Base-by-base conservation (phyloP, 441 rosid species). In the Bruguiera hainesii region DNA sequence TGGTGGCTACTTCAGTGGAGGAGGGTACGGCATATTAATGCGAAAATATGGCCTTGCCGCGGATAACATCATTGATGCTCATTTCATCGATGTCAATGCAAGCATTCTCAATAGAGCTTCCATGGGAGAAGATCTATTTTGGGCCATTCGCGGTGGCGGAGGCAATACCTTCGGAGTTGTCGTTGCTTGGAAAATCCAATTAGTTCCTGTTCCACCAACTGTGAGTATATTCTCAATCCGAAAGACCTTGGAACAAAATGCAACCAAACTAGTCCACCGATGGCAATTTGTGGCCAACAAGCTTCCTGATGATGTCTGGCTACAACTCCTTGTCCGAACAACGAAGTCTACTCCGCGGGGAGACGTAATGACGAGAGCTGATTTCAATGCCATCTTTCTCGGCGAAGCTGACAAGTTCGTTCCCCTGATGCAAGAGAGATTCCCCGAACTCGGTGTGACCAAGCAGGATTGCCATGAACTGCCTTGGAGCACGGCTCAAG, bases 141-240 rank as follows among this genome's bases (percentile, higher is more conserved):
- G 87, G 90, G 89, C 90, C 0, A 81, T 87, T 25, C 68, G 87
- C 39, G 96, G 92, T 3, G 90, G 90, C 15, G 89, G 90, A 58
- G 96, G 86, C 31, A 86, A 75, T 15, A 84, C 86, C 66, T 88
- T 87, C 26, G 90, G 89, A 0, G 64, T 85, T n/a, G 82, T 86
- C 6, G 28, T 78, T 49, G 60, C 81, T 20, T 88, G 91, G 89
- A 85, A 81, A 64, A 55, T 89, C 9, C 73, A 80, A 23, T 69
- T 89, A 2, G 90, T 85, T 61, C 76, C 74, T 20, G 85, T 87
- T 31, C 91, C 88, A 2, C 63, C 61, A 16, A 84, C 73, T 18
- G 84, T 88, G 10, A 83, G 86, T 5, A 84, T 78, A 25, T 88
- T 88, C 64, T 79, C 83, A 1, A 82, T 83, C 42, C 16, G 65